Evolutionary conservation across 202 grass and related monocot species (phyloP), one percentile per base, ranked within the genome.

Genomic region (Panicum virgatum): DNA sequence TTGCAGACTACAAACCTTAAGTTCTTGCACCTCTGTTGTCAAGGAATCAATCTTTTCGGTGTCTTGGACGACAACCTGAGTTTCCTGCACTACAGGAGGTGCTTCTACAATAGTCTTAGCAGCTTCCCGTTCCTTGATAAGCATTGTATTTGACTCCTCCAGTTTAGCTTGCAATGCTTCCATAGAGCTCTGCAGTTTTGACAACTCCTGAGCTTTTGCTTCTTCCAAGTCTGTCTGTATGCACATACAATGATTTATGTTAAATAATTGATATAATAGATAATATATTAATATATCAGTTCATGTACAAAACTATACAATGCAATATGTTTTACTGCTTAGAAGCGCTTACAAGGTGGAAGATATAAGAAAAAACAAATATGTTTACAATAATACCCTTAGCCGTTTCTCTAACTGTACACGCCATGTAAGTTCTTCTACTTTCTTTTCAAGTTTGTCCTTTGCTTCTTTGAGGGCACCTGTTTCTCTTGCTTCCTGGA

Each of bases 391-490:
- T 23, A 67, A 64, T 90, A 99, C 96, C 93, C 92, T 91, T 80
- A 93, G 79, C 83, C 91, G 80, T 78, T 95, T 96, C 84, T 99
- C 96, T 80, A 99, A 90, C 58, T 99, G 96, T 61, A 96, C 84
- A 27, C 96, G 92, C 90, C 90, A 93, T 88, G 92, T 94, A 93
- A 99, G 96, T 78, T 99, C 96, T 86, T 99, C 96, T 56, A 99
- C 96, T 87, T 84, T 90, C 85, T 99, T 99, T 87, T 99, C 96
- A 65, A 99, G 96, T 81, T 96, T 99, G 88, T 99, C 96, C 71
- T 99, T 99, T 76, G 96, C 96, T 89, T 99, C 86, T 62, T 99
- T 96, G 48, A 99, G 96, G 37, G 96, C 96, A 76, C 96, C 96
- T 34, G 96, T 99, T 92, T 99, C 93, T 90, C 89, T 94, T 81